Evolutionary conservation across 306 rosid genomes (phyloP).

Genomic region (Phaseolus lunatus): DNA sequence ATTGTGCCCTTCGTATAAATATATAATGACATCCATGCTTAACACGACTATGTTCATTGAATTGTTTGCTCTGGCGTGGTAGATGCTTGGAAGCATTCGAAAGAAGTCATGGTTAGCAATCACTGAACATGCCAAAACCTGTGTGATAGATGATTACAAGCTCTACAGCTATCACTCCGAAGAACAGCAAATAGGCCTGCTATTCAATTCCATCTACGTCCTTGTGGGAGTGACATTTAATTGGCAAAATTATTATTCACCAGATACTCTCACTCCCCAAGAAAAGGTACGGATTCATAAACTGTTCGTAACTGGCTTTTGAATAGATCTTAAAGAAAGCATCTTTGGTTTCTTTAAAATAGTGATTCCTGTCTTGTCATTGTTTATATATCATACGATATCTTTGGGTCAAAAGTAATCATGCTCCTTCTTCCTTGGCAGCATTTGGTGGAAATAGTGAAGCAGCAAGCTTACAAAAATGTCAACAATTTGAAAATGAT

Average conservation of each 20-base stretch:
- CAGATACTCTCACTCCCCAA: constrained; percentile 30
- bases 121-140: constrained; percentile 57
- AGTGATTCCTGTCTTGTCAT: neutral
- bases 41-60: neutral
- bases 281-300: constrained; percentile 44
- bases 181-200: constrained; percentile 39
- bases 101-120: constrained; percentile 54
- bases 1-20: neutral
- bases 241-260: constrained; percentile 38
- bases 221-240: constrained; percentile 56
- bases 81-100: constrained; percentile 57
- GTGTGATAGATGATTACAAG: constrained; percentile 49
- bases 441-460: constrained; percentile 50
- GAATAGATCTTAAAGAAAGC: neutral
- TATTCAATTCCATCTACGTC: constrained; percentile 58
- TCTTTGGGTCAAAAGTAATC: constrained; percentile 6
- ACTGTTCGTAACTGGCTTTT: neutral
- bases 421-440: constrained; percentile 40
- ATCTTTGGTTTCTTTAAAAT: constrained; percentile 15
- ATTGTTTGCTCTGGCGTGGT: constrained; percentile 40
- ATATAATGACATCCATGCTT: neutral
- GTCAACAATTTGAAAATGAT: constrained; percentile 28
- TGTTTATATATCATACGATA: neutral
- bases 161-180: constrained; percentile 38
- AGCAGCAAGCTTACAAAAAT: constrained; percentile 54